Evolutionary conservation across 2,329 filamentous ascomycete species (phyloP).

Genomic region (Grosmannia clavigera): DNA sequence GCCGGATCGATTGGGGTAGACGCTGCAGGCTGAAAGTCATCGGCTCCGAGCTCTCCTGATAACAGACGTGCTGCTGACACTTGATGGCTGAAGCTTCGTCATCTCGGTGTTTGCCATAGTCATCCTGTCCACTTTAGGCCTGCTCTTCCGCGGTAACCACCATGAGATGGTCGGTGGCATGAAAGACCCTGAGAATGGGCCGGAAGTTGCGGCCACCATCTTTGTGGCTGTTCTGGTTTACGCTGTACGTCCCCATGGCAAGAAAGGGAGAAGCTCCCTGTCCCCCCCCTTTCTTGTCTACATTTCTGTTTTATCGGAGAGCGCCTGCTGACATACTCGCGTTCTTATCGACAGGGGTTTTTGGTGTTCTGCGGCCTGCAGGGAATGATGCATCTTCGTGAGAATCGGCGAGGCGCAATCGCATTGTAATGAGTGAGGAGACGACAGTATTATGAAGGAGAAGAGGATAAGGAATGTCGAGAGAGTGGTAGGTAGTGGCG

Average conservation of each 20-base stretch:
- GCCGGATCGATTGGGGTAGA: too few species aligned
- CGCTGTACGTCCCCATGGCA: conserved; percentile 49
- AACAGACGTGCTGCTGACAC: background rate
- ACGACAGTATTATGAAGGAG: background rate
- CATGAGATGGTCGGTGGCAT: conserved; percentile 71
- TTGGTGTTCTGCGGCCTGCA: conserved; percentile 86
- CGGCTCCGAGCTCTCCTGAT: background rate
- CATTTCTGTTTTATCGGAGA: too few species aligned
- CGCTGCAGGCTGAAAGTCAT: background rate
- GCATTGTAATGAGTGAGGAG: conserved; percentile 37
- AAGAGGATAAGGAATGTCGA: background rate
- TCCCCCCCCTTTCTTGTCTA: too few species aligned
- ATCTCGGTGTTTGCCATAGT: conserved; percentile 53
- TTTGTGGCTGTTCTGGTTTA: conserved; percentile 86
- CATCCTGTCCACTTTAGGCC: conserved; percentile 50
- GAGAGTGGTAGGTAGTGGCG: background rate
- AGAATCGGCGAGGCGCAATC: conserved; percentile 74
- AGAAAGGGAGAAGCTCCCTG: background rate
- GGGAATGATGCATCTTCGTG: conserved; percentile 72
- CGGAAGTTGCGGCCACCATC: conserved; percentile 69
- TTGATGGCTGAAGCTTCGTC: conserved; percentile 50
- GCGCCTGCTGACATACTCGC: background rate
- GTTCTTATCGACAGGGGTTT: conserved; percentile 51
- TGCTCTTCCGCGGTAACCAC: conserved; percentile 67
- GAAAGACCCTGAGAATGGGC: conserved; percentile 59